Percentiles rank a stretch among this genome's conserved stretches.
Conservation (phyloP, 768 basidiomycete species). For the Amanita fuliginea region DNA sequence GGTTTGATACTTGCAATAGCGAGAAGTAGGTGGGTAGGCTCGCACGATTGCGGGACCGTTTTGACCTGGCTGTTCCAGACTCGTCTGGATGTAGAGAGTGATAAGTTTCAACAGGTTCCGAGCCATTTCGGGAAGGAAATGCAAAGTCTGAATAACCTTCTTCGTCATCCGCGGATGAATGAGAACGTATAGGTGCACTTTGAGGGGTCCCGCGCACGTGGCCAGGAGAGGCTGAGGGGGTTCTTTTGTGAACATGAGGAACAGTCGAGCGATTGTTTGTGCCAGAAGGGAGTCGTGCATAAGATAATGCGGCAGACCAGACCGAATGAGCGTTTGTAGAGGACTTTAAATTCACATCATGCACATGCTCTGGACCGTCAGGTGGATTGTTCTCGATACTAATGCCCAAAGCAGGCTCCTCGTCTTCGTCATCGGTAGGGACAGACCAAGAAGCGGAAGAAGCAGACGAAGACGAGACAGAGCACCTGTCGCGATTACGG, state of each 20-base stretch:
- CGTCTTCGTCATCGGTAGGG: conserved; percentile 55
- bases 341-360: conserved; percentile 34
- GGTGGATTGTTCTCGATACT: conserved; percentile 19
- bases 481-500: conserved; percentile 34
- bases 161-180: conserved; percentile 33
- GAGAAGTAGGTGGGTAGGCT: conserved; percentile 72
- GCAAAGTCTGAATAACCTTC: conserved; percentile 31
- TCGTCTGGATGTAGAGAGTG: conserved; percentile 15
- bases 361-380: conserved; percentile 27
- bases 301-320: conserved; percentile 40
- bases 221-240: conserved; percentile 28
- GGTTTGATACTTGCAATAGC: conserved; percentile 44
- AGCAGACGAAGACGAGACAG: conserved; percentile 51
- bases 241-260: conserved; percentile 43
- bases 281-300: conserved; percentile 59
- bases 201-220: conserved; percentile 29
- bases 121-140: conserved; percentile 25
- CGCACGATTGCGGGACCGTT: conserved; percentile 52
- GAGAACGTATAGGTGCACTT: conserved; percentile 30
- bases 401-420: conserved; percentile 25
- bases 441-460: conserved; percentile 61
- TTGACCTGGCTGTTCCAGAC: conserved; percentile 24
- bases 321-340: conserved; percentile 22
- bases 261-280: conserved; percentile 59
- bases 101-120: conserved; percentile 21